These are phyloP conservation scores for Heliosperma pusillum DNA, from an alignment of 148 eudicot species.

Conservation along the genomic window DNA sequence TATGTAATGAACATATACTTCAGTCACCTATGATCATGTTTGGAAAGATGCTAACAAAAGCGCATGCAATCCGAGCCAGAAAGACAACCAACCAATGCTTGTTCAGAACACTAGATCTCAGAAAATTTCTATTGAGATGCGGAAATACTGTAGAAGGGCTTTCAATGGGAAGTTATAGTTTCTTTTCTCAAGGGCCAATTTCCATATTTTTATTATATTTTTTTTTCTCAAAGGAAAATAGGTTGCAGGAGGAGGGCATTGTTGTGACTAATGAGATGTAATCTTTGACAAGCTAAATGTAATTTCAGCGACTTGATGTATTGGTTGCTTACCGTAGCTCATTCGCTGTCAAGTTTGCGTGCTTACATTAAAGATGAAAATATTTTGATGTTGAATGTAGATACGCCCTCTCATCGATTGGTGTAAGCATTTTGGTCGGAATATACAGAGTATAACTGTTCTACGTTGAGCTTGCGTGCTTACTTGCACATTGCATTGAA, in stretches of 20 bases:
- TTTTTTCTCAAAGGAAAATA: constrained; percentile 14
- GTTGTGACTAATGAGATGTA: constrained; percentile 11
- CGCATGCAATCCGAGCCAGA: constrained; percentile 18
- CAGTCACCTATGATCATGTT: constrained; percentile 47
- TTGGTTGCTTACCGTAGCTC: constrained; percentile 7
- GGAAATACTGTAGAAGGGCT: constrained; percentile 2
- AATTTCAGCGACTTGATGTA: constrained; percentile 8
- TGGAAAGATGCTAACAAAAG: constrained; percentile 14
- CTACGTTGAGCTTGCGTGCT: too few species aligned
- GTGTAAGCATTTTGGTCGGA: too few species aligned
- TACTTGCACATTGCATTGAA: too few species aligned
- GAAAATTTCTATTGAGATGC: constrained; percentile 7
- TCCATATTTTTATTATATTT: constrained; percentile 4
- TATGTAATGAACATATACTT: constrained; percentile 83
- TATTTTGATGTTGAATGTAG: neutral
- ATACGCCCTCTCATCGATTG: neutral
- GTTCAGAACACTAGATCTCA: neutral
- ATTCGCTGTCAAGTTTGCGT: neutral
- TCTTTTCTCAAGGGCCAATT: constrained; percentile 18
- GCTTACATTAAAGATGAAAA: neutral
- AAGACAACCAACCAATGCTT: constrained; percentile 15
- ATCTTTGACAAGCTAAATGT: constrained; percentile 20
- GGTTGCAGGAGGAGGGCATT: constrained; percentile 19
- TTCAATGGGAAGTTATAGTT: constrained; percentile 15
- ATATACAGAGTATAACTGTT: too few species aligned